These are phyloP conservation scores for Umbelopsis sp. DNA, from an alignment of 192 early-diverging fungal genomes.

Conservation along the genomic window DNA sequence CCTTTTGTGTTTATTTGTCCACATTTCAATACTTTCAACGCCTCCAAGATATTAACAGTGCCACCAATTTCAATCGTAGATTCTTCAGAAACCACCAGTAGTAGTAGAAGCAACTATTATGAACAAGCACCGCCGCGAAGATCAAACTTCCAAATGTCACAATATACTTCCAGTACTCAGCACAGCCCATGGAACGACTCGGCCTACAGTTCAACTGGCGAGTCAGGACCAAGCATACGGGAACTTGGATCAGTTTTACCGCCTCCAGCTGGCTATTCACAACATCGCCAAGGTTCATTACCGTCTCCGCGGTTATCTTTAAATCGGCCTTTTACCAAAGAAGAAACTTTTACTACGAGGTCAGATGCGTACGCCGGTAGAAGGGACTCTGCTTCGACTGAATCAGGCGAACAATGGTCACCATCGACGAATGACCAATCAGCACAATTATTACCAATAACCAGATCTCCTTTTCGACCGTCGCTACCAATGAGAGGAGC, in stretches of 20 bases:
- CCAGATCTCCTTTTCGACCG: neutral
- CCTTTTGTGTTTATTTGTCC: neutral
- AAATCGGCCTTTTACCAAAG: neutral
- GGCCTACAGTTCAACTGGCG: neutral
- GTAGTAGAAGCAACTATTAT: neutral
- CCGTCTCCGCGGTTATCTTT: neutral
- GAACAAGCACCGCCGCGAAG: neutral
- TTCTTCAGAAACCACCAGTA: neutral
- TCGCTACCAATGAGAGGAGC: neutral
- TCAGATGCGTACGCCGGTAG: neutral
- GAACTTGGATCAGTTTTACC: neutral
- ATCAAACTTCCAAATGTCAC: neutral
- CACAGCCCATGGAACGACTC: conserved; percentile 2
- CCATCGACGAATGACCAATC: neutral
- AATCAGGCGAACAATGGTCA: neutral
- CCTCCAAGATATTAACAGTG: too few species aligned
- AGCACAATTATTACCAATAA: neutral
- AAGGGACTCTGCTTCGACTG: neutral
- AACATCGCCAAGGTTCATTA: neutral
- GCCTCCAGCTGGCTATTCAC: neutral
- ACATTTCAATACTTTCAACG: too few species aligned
- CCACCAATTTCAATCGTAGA: too few species aligned
- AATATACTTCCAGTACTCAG: neutral
- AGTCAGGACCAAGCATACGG: neutral
- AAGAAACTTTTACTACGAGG: neutral